Evolutionary conservation across 2,329 filamentous ascomycete species (phyloP).

Genomic region (Emergomyces pasteurianus): DNA sequence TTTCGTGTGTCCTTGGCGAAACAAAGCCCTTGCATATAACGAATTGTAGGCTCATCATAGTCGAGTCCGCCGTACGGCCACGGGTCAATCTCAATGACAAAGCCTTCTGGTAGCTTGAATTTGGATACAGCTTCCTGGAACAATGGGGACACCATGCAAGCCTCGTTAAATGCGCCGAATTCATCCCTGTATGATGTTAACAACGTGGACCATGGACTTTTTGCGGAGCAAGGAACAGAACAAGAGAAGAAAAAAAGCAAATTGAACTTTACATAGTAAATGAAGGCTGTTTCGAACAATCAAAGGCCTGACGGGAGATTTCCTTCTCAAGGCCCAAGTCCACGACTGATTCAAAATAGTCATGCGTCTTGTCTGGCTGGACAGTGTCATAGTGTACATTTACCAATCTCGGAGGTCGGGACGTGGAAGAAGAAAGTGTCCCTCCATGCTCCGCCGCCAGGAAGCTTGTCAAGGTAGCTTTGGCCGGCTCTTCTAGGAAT

Average conservation of each 20-base stretch:
- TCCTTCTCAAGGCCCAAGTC: slow-evolving; percentile 34
- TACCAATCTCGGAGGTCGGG: slow-evolving; percentile 39
- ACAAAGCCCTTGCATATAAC: slow-evolving; percentile 44
- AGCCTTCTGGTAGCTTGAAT: slow-evolving; percentile 43
- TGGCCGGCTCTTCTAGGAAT: slow-evolving; percentile 40
- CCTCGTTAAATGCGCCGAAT: slow-evolving; percentile 36
- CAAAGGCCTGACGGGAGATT: slow-evolving; percentile 36
- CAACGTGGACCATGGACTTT: not conserved
- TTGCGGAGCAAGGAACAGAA: not conserved
- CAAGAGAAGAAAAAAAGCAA: not conserved
- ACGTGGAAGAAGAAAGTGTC: slow-evolving; percentile 22
- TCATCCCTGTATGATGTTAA: slow-evolving; percentile 26
- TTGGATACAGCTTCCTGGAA: slow-evolving; percentile 42
- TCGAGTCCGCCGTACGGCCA: slow-evolving; percentile 47
- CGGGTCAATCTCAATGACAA: slow-evolving; percentile 44
- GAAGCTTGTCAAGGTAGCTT: slow-evolving; percentile 36
- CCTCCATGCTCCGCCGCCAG: slow-evolving; percentile 37
- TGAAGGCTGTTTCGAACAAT: slow-evolving; percentile 37
- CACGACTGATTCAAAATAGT: slow-evolving; percentile 44
- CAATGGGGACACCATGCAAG: slow-evolving; percentile 40
- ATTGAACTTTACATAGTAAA: slow-evolving; percentile 30
- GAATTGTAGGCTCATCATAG: slow-evolving; percentile 33
- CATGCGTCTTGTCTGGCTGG: slow-evolving; percentile 29
- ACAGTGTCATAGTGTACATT: slow-evolving; percentile 41
- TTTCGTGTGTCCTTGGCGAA: slow-evolving; percentile 38